These are phyloP conservation scores for Delonix regia DNA, from an alignment of 306 rosid genomes.

Conservation along the genomic window DNA sequence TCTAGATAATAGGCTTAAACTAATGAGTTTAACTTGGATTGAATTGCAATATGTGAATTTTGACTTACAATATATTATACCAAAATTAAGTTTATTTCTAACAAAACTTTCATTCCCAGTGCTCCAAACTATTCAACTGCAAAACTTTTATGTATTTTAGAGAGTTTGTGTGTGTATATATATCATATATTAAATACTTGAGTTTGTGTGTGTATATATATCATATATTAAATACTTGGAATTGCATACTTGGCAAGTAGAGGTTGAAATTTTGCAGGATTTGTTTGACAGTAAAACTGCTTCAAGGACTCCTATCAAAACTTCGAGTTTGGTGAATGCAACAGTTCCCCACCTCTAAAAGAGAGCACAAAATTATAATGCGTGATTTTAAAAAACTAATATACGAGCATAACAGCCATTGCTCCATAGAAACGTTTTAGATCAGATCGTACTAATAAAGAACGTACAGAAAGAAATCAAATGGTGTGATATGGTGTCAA, in stretches of 20 bases:
- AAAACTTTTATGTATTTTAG: too few species aligned
- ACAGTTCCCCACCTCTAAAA: neutral
- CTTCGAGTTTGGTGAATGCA: neutral
- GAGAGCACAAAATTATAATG: neutral
- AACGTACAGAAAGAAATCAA: constrained; percentile 28
- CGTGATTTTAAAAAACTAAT: neutral
- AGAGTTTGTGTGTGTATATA: too few species aligned
- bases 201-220: too few species aligned
- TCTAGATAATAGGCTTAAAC: too few species aligned
- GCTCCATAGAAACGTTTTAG: neutral
- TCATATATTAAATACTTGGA: too few species aligned
- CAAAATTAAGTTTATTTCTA: too few species aligned
- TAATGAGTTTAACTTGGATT: too few species aligned
- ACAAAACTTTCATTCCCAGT: too few species aligned
- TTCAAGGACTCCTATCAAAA: neutral
- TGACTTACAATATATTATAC: too few species aligned
- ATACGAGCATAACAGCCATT: neutral
- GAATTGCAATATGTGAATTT: too few species aligned
- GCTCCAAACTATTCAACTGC: too few species aligned
- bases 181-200: too few species aligned
- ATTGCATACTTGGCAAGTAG: neutral
- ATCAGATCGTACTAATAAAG: constrained; percentile 25
- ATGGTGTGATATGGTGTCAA: constrained; percentile 1
- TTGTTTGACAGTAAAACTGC: neutral
- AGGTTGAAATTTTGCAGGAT: neutral